Base-by-base conservation (phyloP, 768 basidiomycete species). In the Lactarius quietus region DNA sequence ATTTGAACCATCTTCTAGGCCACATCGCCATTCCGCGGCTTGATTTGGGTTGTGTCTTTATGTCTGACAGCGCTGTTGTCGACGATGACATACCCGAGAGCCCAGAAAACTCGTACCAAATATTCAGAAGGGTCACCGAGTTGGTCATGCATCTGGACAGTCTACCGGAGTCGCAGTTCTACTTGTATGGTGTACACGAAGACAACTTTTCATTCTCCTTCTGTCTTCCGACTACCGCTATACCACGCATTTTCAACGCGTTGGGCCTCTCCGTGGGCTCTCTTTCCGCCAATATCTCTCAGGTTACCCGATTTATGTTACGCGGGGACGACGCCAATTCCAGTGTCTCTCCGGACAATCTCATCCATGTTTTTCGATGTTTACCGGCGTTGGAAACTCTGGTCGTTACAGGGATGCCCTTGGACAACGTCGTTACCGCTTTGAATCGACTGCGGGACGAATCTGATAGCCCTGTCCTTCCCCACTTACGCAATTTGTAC, bases 71-170 rank as follows among this genome's bases (percentile, higher is more conserved):
- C 55, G 59, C 59, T 36, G 64, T 65, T 12, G 54, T 65, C 28
- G 64, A 65, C 28, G 64, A 65, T 28, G 64, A 61, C 52, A 65
- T 65, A 36, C 55, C 64, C 36, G 64, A 65, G 45, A 61, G 43
- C 53, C 59, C 59, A 10, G 64, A 61, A 26, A 14, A 61, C 17
- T 56, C 45, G 26, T 61, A 57, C 48, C 48, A 35, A 15, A 57
- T 65, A 43, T 65, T 65, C 45, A 65, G 48, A 23, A 52, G 28
- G 3, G 55, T 61, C 35, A 56, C 64, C 35, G 64, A 65, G 35
- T 43, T 65, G 59, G 64, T 65, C 35, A 61, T 65, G 64, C 64
- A 65, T 36, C 45, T 65, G 45, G 64, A 65, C 59, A 65, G 64
- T 41, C 28, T 65, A 2, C 64, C 64, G 20, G 64, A 65, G 23